phyloP scores from a whole-genome alignment of 148 eudicot species.

The Vaccinium corymbosum region DNA sequence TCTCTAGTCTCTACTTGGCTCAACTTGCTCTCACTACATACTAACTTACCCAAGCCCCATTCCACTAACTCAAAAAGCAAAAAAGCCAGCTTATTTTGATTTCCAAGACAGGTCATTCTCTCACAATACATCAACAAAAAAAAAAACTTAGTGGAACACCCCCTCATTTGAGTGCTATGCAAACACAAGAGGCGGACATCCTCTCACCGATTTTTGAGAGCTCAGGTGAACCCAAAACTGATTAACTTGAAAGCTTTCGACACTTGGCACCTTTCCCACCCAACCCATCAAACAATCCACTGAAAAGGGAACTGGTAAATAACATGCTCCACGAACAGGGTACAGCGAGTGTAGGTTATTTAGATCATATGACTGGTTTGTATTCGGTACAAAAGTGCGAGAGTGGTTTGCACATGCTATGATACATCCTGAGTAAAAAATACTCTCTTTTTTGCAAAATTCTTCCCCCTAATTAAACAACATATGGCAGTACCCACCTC shows the following conservation, averaged over 20 bases:
- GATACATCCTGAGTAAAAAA: background rate
- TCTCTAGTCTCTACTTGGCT: background rate
- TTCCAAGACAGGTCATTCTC: too few species aligned
- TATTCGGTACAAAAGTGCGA: background rate
- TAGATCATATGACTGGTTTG: background rate
- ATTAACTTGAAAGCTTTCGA: background rate
- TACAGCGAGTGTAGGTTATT: background rate
- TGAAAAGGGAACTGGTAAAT: background rate
- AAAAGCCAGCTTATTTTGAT: too few species aligned
- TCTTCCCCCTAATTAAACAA: background rate
- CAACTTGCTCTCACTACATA: background rate
- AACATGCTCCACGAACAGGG: background rate
- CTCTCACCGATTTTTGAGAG: background rate
- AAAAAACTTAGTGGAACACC: too few species aligned
- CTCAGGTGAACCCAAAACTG: background rate
- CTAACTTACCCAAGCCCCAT: background rate
- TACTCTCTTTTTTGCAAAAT: background rate
- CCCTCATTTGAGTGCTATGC: background rate
- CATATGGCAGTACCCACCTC: background rate
- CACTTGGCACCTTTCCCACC: background rate
- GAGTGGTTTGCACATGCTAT: background rate
- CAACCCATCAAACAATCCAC: background rate
- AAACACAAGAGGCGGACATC: background rate
- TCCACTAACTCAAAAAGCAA: too few species aligned
- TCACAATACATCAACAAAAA: too few species aligned